Evolutionary conservation across 768 basidiomycete genomes (phyloP), one percentile per base, ranked within the genome.

Genomic region (Mycena epipterygia): DNA sequence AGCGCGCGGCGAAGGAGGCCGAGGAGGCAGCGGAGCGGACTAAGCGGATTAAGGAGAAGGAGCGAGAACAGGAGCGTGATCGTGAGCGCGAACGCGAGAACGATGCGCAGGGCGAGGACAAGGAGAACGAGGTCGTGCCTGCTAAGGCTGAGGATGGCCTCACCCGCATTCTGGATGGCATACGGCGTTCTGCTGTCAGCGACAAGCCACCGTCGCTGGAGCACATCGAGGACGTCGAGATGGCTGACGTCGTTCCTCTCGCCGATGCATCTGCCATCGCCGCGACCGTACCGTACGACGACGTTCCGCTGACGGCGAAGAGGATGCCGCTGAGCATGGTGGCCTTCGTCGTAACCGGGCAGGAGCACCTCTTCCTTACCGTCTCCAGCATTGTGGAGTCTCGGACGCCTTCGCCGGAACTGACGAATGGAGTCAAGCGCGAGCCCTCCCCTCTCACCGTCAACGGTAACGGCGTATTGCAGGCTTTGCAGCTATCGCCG

Each of bases 111-210:
- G 67, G 46, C n/a, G 57, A 60, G 32, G 52, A 65, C 35, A 64
- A 69, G 64, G 67, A 73, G 63, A 65, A 68, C 41, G 63, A 53
- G 35, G 66, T 55, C 44, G 63, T 69, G 4, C 42, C 58, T 3
- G 21, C n/a, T 19, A 62, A 63, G 29, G 13, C 41, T 0, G 68
- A 71, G 63, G 67, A 73, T 11, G 46, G 46, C 46, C 46, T 48
- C 46, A 48, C 7, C 25, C 46, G 46, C 46, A 48, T 48, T 16
- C 46, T 48, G 25, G 46, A 48, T 14, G 67, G 71, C 19, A 72
- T 72, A 9, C 65, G 66, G 1, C 30, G 62, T 21, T 72, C 70
- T 1, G 65, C 67, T 5, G 57, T 63, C 42, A 41, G 27, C 23
- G 68, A 70, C 32, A 70, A 64, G 49, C 52, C 60, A 14, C 68